Percentiles rank a stretch among this genome's conserved stretches.
phyloP scores from a whole-genome alignment of 2,329 filamentous ascomycete genomes.

The Ophiostoma populinum region DNA sequence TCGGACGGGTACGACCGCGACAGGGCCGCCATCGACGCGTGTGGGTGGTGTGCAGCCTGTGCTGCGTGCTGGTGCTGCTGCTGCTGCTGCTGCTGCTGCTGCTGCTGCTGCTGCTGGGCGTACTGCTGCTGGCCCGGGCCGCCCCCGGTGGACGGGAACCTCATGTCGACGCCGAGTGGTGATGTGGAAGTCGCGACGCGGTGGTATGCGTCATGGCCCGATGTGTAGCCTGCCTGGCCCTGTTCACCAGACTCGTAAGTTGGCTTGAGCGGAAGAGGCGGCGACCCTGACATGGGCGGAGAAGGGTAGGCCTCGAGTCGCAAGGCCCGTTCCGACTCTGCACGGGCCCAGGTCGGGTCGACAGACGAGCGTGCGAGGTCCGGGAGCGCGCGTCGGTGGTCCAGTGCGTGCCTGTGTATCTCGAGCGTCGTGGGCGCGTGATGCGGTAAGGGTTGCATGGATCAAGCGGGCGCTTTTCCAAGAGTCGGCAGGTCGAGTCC shows the following conservation, averaged over 20 bases:
- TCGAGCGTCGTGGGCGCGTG: constrained; percentile 17
- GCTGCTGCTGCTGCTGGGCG: constrained; percentile 4
- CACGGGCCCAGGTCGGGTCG: constrained; percentile 37
- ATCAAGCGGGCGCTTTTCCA: constrained; percentile 12
- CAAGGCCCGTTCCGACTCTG: constrained; percentile 33
- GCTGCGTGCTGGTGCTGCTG: too few species aligned
- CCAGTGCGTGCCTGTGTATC: constrained; percentile 29
- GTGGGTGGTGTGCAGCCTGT: neutral
- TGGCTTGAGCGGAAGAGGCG: constrained; percentile 40
- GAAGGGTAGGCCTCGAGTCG: constrained; percentile 47
- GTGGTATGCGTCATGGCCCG: constrained; percentile 33
- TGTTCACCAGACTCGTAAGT: constrained; percentile 39
- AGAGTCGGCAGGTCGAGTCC: too few species aligned
- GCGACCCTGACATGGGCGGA: constrained; percentile 59
- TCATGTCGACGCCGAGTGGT: constrained; percentile 19
- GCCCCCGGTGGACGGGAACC: constrained; percentile 11
- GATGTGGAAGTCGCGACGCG: constrained; percentile 18
- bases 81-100: neutral
- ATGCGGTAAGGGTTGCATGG: constrained; percentile 35
- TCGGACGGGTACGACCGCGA: constrained; percentile 22
- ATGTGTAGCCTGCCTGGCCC: constrained; percentile 30
- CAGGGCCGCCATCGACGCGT: neutral
- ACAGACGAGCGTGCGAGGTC: constrained; percentile 37
- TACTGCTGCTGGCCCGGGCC: neutral
- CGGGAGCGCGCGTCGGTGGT: constrained; percentile 40